Base-by-base conservation (phyloP, 1,284 basidiomycete species). In the Ceratorhiza oryzae-sativae region DNA sequence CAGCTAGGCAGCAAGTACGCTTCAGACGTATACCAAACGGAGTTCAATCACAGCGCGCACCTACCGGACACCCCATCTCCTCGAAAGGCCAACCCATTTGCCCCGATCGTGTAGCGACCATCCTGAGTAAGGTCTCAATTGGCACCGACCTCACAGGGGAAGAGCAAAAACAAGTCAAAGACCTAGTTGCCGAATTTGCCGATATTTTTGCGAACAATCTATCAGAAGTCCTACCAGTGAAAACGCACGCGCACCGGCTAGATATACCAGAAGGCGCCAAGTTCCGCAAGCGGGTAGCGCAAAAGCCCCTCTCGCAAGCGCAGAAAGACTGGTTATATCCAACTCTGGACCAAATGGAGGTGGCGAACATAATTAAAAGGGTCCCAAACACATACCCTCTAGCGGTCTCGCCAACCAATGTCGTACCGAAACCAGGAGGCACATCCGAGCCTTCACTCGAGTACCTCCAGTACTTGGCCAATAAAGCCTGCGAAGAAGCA, bases 401-500 rank as follows among this genome's bases (percentile, higher is more conserved):
- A 48, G 78, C 77, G 20, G 75, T 78, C 0, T 76, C 76, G 3
- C 76, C 78, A 1, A 80, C 77, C 0, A 78, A 77, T 1, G 75
- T 82, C 1, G 80, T 79, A 0, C 75, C 77, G 62, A 80, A 80
- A 71, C 77, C 76, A 12, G 79, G 81, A 55, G 75, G 79, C n/a
- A 77, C 77, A 0, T 71, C 53, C 0, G 80, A 80, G 0, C 73
- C 80, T 0, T 74, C 78, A 1, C 48, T 79, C 1, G 77, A 80
- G 3, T 78, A 80, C 75, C 74, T 82, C 0, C 68, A 77, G 42
- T 73, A 77, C 46, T 10, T 70, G 12, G 74, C 80, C 5, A 81
- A 82, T 61, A 75, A 78, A 1, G 71, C 80, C 46, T 80, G 80
- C 61, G 45, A 76, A 0, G 72, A 59, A n/a, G 74, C 77, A 6